Percentiles rank a stretch among this genome's conserved stretches.
phyloP scores from a whole-genome alignment of 495 filamentous ascomycete species.

The Penicillium turbatum region DNA sequence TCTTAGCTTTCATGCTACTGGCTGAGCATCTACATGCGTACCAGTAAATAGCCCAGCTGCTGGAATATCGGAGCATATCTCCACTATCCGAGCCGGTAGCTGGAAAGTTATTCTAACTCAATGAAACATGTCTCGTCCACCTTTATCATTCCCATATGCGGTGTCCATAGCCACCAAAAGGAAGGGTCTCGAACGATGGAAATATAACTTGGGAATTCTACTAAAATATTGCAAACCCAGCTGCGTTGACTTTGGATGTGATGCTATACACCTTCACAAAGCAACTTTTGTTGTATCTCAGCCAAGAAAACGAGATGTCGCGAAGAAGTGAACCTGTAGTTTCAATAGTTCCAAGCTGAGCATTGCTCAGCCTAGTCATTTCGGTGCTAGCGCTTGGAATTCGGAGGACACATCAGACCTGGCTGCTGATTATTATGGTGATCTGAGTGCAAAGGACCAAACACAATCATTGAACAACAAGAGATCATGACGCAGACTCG shows the following conservation, averaged over 20 bases:
- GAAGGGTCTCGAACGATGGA: not conserved
- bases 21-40: not conserved
- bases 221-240: not conserved
- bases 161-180: not conserved
- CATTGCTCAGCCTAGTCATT: not conserved
- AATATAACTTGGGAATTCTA: not conserved
- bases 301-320: no score
- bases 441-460: not conserved
- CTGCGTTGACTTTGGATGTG: not conserved
- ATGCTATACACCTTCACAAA: not conserved
- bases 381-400: not conserved
- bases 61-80: not conserved
- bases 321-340: not conserved
- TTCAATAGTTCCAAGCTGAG: not conserved
- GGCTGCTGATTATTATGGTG: not conserved
- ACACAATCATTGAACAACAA: not conserved
- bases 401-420: not conserved
- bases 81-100: not conserved
- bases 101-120: not conserved
- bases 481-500: not conserved
- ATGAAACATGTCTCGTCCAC: not conserved
- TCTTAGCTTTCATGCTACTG: not conserved
- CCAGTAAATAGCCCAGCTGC: not conserved
- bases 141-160: not conserved
- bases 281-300: not conserved